Evolutionary conservation across 1,284 basidiomycete genomes (phyloP).

Genomic region (Apiotrichum veenhuisii): DNA sequence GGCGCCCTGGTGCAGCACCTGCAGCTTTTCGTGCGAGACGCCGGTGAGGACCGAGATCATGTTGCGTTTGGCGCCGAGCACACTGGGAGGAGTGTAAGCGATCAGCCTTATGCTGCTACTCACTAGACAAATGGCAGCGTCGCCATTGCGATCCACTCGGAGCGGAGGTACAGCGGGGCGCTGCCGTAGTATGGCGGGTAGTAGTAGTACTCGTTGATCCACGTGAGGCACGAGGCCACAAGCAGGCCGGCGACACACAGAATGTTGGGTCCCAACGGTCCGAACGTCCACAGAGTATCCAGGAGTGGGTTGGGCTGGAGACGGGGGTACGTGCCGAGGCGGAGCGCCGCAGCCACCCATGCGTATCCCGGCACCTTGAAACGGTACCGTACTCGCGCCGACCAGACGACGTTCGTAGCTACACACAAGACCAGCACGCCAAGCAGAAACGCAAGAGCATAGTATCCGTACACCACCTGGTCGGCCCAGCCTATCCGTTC

Average conservation of each 20-base stretch:
- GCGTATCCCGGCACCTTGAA: not conserved
- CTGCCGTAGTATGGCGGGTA: constrained; percentile 14
- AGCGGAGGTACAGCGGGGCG: constrained; percentile 14
- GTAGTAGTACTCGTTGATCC: constrained; percentile 14
- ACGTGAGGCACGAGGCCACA: constrained; percentile 5
- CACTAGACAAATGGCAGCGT: constrained; percentile 17
- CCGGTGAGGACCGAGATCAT: constrained; percentile 49
- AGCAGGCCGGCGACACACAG: constrained; percentile 6
- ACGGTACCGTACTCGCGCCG: not conserved
- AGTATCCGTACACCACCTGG: constrained; percentile 7
- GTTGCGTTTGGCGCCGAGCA: constrained; percentile 52
- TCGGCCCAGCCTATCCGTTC: not conserved
- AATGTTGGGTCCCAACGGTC: constrained; percentile 10
- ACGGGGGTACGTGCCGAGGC: not conserved
- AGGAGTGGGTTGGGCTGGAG: not conserved
- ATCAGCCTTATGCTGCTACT: not conserved
- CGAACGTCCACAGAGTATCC: constrained; percentile 5
- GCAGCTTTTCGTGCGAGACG: constrained; percentile 53
- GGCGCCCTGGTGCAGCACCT: constrained; percentile 53
- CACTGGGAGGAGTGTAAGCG: not conserved
- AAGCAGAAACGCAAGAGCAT: not conserved
- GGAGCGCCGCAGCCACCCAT: not conserved
- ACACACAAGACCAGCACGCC: not conserved
- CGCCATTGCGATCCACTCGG: constrained; percentile 18
- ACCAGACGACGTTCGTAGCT: not conserved